Conservation (phyloP, 106 monocot genomes). For the Alisma plantagoaquatica region DNA sequence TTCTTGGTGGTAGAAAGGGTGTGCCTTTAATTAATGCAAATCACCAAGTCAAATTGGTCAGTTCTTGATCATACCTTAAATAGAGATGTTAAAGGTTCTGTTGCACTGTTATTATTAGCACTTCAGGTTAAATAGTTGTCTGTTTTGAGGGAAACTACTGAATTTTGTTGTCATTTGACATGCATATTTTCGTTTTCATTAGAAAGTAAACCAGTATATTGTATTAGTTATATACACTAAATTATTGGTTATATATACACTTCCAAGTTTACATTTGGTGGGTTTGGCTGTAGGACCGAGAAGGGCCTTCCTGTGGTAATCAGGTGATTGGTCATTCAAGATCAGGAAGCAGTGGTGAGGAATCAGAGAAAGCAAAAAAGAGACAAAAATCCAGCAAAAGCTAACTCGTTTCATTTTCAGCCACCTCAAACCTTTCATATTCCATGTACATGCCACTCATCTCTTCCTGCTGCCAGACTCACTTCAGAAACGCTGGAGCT, state of each 20-base stretch:
- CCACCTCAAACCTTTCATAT: too few species aligned
- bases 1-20: not conserved
- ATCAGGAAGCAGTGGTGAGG: conserved; percentile 23
- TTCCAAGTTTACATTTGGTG: not conserved
- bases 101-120: too few species aligned
- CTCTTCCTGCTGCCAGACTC: too few species aligned
- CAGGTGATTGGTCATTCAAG: conserved; percentile 14
- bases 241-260: not conserved
- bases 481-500: too few species aligned
- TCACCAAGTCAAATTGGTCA: too few species aligned
- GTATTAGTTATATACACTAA: not conserved
- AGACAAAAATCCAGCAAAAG: conserved; percentile 21
- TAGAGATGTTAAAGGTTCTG: too few species aligned
- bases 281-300: conserved; percentile 11
- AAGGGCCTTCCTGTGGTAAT: conserved; percentile 24
- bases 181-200: not conserved
- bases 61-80: too few species aligned
- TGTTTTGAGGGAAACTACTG: not conserved
- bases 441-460: too few species aligned
- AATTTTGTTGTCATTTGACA: not conserved
- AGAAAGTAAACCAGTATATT: not conserved
- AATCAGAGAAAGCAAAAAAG: conserved; percentile 27
- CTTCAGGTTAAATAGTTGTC: not conserved
- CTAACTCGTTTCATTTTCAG: too few species aligned
- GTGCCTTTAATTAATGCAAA: too few species aligned